These are phyloP conservation scores for Gaultheria prostrata DNA, from an alignment of 148 eudicot species.

Conservation along the genomic window DNA sequence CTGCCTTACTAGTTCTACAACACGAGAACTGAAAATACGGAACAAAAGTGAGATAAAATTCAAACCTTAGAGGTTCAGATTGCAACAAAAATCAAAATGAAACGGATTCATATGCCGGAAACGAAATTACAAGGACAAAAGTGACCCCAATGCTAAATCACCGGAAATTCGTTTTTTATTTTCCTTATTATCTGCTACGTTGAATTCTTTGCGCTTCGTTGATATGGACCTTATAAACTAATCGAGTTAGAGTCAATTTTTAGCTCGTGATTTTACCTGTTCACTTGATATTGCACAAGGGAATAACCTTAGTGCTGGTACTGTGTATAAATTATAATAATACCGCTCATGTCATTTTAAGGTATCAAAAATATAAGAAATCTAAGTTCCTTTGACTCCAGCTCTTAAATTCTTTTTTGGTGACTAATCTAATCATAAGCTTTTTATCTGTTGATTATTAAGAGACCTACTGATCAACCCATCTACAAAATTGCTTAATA, in stretches of 20 bases:
- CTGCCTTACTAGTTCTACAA: too few relatives aligned
- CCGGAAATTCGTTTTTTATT: too few relatives aligned
- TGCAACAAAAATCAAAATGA: too few relatives aligned
- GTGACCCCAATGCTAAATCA: too few relatives aligned
- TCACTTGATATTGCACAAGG: background rate
- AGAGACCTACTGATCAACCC: background rate
- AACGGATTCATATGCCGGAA: too few relatives aligned
- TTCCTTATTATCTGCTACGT: too few relatives aligned
- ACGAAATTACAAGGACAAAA: too few relatives aligned
- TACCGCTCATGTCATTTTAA: background rate
- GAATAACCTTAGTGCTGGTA: background rate
- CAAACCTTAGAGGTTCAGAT: too few relatives aligned
- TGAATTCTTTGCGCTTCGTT: background rate
- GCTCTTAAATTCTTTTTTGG: constrained; percentile 3
- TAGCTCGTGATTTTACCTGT: background rate
- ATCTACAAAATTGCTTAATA: background rate
- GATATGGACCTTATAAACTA: background rate
- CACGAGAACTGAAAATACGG: too few relatives aligned
- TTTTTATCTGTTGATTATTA: constrained; percentile 4
- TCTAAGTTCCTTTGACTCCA: background rate
- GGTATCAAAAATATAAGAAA: background rate
- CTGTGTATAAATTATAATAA: background rate
- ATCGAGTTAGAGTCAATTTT: background rate
- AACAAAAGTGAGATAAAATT: too few relatives aligned
- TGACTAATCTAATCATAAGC: background rate